phyloP scores from a whole-genome alignment of 139 green algal genomes.

The Closterium sp. region DNA sequence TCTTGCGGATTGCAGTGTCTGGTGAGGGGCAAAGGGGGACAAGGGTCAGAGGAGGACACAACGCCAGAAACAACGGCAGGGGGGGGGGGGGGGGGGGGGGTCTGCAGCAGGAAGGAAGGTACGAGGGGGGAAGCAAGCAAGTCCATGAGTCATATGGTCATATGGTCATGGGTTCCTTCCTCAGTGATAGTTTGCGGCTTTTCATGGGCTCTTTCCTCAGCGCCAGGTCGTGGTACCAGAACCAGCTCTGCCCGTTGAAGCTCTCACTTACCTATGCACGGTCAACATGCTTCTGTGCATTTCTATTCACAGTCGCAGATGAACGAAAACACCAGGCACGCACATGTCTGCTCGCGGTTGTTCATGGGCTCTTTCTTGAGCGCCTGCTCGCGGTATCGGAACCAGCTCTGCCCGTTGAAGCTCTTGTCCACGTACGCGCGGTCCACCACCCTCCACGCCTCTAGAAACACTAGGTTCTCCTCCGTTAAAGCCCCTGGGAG shows the following conservation, averaged over 20 bases:
- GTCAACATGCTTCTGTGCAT: constrained; percentile 92
- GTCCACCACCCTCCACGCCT: constrained; percentile 92
- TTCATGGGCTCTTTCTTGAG: constrained; percentile 67
- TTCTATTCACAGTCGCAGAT: constrained; percentile 72
- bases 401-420: constrained; percentile 96
- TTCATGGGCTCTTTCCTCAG: constrained; percentile 67
- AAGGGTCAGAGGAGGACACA: too few species aligned
- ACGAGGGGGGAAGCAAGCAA: too few species aligned
- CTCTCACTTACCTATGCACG: constrained; percentile 46
- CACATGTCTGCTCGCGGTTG: constrained; percentile 75
- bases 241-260: constrained; percentile 96
- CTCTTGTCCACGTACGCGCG: constrained; percentile 95
- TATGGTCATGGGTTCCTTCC: constrained; percentile 65
- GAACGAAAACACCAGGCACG: too few species aligned
- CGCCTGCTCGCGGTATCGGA: constrained; percentile 60
- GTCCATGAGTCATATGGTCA: too few species aligned
- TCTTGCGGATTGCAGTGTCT: too few species aligned
- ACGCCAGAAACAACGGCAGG: too few species aligned
- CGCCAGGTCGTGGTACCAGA: constrained; percentile 60
- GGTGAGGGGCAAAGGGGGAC: too few species aligned
- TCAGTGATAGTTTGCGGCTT: constrained; percentile 56
- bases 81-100: too few species aligned
- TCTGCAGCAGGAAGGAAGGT: too few species aligned
- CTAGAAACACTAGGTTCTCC: constrained; percentile 93
- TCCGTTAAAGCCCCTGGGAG: constrained; percentile 68